Evolutionary conservation across 768 basidiomycete genomes (phyloP), one percentile per base, ranked within the genome.

Genomic region (Tricholoma saponaceum): DNA sequence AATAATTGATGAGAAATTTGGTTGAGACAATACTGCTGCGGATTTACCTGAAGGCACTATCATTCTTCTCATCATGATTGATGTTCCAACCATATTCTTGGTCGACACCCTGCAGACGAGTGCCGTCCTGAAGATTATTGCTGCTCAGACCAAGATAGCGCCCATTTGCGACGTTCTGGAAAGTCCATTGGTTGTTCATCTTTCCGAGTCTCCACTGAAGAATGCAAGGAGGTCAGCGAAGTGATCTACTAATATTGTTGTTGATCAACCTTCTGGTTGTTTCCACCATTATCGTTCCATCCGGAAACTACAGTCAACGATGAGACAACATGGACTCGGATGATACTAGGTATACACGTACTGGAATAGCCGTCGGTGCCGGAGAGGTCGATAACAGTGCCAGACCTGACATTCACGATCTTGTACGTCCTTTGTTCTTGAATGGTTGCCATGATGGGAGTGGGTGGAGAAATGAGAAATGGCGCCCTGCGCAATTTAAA

Each of bases 371-470:
- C 68, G 56, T 82, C 78, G 9, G 63, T 69, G n/a, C 76, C 79
- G 32, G 81, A 83, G 59, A 81, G 78, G 59, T 83, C 81, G 16
- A 80, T 56, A 20, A 67, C 74, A 13, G 75, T 79, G 13, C 70
- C 71, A 8, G 70, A 69, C 65, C 80, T 71, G 64, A 53, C 62
- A 55, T 68, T 68, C 30, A 61, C n/a, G 39, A 68, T 35, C 16
- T 59, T 43, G 60, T 67, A 68, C 8, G 39, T 53, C 7, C 30
- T 35, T 10, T 59, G 49, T 25, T 57, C 35, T 56, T 64, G 23
- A 43, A 66, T 22, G 16, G 23, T 4, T 37, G 60, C 39, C 64
- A 67, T 67, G 26, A 32, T 35, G 35, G 35, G 35, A 14, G 13
- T 35, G 1, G 30, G 12, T 4, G 16, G 18, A 26, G 8, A 50